Evolutionary conservation across 78 protist species (phyloP).

Genomic region (Salpingoeca rosetta): DNA sequence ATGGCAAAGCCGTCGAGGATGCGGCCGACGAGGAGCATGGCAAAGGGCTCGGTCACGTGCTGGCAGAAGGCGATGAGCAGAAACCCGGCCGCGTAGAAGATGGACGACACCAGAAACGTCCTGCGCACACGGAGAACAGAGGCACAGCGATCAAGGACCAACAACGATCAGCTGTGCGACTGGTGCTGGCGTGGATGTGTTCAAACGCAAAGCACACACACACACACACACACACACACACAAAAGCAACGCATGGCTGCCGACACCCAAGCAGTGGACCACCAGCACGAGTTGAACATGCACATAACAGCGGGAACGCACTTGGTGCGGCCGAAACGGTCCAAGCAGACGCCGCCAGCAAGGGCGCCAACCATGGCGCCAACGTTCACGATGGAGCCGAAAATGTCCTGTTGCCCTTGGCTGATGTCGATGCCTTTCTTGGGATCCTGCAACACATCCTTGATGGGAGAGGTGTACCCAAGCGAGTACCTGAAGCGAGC

Average conservation of each 20-base stretch:
- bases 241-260: too few relatives aligned
- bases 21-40: background rate
- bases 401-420: background rate
- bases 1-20: background rate
- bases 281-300: background rate
- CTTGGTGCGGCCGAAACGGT: background rate
- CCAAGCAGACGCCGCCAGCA: background rate
- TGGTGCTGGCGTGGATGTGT: too few relatives aligned
- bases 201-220: background rate
- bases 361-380: constrained; percentile 8
- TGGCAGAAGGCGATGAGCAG: background rate
- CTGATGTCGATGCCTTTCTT: background rate
- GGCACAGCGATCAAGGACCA: too few relatives aligned
- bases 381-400: background rate
- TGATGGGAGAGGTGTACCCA: background rate
- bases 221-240: too few relatives aligned
- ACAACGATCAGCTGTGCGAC: too few relatives aligned
- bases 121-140: too few relatives aligned
- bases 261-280: background rate
- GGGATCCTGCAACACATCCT: background rate
- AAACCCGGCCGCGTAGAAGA: too few relatives aligned
- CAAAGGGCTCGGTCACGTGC: background rate
- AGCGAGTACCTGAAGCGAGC: background rate
- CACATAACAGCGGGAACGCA: background rate
- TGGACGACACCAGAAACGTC: too few relatives aligned